phyloP scores from a whole-genome alignment of 164 flowering plant genomes.

The Euptelea pleiosperma region DNA sequence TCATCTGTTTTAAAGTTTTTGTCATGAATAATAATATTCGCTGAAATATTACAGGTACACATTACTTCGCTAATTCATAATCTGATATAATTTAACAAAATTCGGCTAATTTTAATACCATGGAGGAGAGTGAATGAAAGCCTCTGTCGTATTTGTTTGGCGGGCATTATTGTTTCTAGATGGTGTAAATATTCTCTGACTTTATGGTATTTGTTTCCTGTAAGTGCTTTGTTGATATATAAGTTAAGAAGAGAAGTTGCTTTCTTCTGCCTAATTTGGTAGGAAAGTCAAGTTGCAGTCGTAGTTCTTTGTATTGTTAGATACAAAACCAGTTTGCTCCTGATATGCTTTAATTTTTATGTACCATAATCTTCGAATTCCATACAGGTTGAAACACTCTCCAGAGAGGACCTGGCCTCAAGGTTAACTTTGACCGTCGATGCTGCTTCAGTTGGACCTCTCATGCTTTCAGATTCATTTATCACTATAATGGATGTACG shows the following conservation, averaged over 20 bases:
- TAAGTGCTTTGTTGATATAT: not conserved
- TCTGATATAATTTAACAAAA: too few species aligned
- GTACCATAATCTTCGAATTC: not conserved
- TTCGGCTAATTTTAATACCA: too few species aligned
- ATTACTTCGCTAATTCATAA: too few species aligned
- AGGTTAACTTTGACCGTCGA: slow-evolving; percentile 82
- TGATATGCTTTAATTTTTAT: not conserved
- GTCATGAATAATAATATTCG: too few species aligned
- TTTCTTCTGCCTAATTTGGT: not conserved
- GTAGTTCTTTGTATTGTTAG: not conserved
- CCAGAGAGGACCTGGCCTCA: slow-evolving; percentile 89
- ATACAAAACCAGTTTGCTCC: slow-evolving; percentile 2
- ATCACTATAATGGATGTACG: slow-evolving; percentile 97
- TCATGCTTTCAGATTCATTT: slow-evolving; percentile 71
- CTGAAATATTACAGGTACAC: too few species aligned
- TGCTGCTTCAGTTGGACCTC: slow-evolving; percentile 81
- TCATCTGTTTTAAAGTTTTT: too few species aligned
- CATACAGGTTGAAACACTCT: slow-evolving; percentile 80
- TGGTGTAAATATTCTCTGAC: not conserved
- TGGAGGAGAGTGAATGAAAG: too few species aligned
- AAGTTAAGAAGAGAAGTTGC: not conserved
- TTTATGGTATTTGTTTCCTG: not conserved
- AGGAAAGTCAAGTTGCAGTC: not conserved
- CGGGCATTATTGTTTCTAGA: not conserved
- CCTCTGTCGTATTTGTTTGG: too few species aligned